Percentiles rank a stretch among this genome's conserved stretches.
These are phyloP conservation scores for Venturia pyrina DNA, from an alignment of 2,329 filamentous ascomycete species.

Conservation along the genomic window DNA sequence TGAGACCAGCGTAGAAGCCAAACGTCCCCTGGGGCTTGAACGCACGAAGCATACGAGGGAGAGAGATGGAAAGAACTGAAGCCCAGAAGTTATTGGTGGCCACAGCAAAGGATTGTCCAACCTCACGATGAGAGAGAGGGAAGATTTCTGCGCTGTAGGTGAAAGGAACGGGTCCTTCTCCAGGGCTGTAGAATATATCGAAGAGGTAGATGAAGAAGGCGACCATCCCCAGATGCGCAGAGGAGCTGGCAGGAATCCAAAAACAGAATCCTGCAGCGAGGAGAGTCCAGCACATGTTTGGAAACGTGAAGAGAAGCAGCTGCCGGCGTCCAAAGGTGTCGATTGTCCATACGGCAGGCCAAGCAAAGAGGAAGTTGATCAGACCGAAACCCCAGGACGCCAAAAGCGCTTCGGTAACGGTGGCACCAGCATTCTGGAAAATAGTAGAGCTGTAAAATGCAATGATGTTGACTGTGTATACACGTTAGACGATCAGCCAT, in stretches of 20 bases:
- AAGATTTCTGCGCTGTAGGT: constrained; percentile 62
- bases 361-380: constrained; percentile 49
- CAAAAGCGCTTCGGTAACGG: constrained; percentile 33
- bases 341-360: constrained; percentile 50
- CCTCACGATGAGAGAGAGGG: constrained; percentile 58
- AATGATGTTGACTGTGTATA: constrained; percentile 30
- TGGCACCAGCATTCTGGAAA: constrained; percentile 38
- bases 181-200: constrained; percentile 32
- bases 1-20: constrained; percentile 51
- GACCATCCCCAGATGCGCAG: constrained; percentile 39
- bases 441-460: constrained; percentile 43
- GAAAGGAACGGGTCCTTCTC: constrained; percentile 50
- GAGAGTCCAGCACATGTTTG: constrained; percentile 40
- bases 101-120: constrained; percentile 62
- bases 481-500: not conserved
- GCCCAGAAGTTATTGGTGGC: constrained; percentile 54
- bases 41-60: constrained; percentile 46
- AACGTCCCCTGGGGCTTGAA: constrained; percentile 47
- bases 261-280: constrained; percentile 42
- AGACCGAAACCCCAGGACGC: constrained; percentile 50
- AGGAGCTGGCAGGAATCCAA: constrained; percentile 32
- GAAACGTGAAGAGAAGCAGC: constrained; percentile 37
- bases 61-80: constrained; percentile 52
- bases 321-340: constrained; percentile 46
- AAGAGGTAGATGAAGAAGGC: constrained; percentile 49